Conservation (phyloP, 192 early-diverging fungal genomes). For the Coemansia furcata region DNA sequence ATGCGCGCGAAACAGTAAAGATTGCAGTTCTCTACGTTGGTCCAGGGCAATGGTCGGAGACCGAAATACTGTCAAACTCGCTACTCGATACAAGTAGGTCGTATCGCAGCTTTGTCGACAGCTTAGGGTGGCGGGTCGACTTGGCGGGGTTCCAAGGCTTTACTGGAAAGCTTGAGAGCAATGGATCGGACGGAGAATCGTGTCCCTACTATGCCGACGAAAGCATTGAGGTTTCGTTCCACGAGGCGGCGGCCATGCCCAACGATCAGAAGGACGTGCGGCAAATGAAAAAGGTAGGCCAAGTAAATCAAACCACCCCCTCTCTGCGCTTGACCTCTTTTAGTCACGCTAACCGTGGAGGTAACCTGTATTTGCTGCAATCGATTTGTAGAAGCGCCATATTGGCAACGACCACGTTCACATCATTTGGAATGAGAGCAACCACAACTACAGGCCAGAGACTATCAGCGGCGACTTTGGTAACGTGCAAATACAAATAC, state of each 20-base stretch:
- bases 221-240: conserved; percentile 85
- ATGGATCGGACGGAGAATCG: conserved; percentile 67
- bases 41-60: conserved; percentile 86
- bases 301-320: not conserved
- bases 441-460: conserved; percentile 75
- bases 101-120: conserved; percentile 83
- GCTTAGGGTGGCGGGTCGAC: conserved; percentile 93
- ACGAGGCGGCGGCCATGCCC: conserved; percentile 88
- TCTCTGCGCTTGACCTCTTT: not conserved
- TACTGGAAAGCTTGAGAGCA: conserved; percentile 81
- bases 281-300: conserved; percentile 85
- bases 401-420: conserved; percentile 99
- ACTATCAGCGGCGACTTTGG: conserved; percentile 99
- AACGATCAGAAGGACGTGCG: conserved; percentile 75
- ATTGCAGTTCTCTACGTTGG: conserved; percentile 91
- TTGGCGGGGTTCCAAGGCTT: conserved; percentile 81
- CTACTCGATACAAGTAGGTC: conserved; percentile 60
- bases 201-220: conserved; percentile 86
- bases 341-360: not conserved
- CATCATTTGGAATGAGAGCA: conserved; percentile 96
- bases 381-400: conserved; percentile 79
- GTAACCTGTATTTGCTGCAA: not conserved
- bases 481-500: conserved; percentile 90
- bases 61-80: conserved; percentile 77
- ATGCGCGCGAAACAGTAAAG: conserved; percentile 78